Evolutionary conservation across 768 basidiomycete genomes (phyloP).

Genomic region (Coprinopsis sp.): DNA sequence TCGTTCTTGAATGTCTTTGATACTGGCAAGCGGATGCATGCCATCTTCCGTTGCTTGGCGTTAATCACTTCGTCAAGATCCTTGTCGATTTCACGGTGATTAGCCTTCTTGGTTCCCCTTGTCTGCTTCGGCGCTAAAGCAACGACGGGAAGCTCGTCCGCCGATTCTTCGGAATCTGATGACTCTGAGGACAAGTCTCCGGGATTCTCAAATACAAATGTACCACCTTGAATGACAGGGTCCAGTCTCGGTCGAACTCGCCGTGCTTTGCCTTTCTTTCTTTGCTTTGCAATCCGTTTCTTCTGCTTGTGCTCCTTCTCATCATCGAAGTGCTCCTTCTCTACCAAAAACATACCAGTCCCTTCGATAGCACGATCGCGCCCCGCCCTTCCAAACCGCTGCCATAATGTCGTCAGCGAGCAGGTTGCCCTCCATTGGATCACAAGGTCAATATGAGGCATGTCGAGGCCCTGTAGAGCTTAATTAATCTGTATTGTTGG

Average conservation of each 20-base stretch:
- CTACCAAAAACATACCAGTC: constrained; percentile 18
- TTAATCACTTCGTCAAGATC: no score
- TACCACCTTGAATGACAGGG: background rate
- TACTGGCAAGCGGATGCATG: no score
- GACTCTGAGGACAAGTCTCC: background rate
- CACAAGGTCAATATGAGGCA: constrained; percentile 26
- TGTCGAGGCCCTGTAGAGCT: constrained; percentile 31
- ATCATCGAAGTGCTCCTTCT: constrained; percentile 10
- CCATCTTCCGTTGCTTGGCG: no score
- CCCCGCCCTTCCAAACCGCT: constrained; percentile 25
- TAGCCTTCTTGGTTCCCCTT: no score
- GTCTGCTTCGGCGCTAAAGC: no score
- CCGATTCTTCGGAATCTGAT: no score
- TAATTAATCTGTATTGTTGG: no score
- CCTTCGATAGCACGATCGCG: constrained; percentile 8
- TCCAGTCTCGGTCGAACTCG: background rate
- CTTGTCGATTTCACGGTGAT: no score
- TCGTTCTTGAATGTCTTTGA: no score
- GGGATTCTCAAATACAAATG: background rate
- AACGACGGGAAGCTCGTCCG: no score
- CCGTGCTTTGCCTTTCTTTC: background rate
- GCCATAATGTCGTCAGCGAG: constrained; percentile 22
- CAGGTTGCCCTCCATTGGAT: constrained; percentile 25
- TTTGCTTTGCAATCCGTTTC: background rate
- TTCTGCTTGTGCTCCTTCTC: background rate